phyloP scores from a whole-genome alignment of 1,284 basidiomycete genomes.

The Cutaneotrichosporon dermatis region DNA sequence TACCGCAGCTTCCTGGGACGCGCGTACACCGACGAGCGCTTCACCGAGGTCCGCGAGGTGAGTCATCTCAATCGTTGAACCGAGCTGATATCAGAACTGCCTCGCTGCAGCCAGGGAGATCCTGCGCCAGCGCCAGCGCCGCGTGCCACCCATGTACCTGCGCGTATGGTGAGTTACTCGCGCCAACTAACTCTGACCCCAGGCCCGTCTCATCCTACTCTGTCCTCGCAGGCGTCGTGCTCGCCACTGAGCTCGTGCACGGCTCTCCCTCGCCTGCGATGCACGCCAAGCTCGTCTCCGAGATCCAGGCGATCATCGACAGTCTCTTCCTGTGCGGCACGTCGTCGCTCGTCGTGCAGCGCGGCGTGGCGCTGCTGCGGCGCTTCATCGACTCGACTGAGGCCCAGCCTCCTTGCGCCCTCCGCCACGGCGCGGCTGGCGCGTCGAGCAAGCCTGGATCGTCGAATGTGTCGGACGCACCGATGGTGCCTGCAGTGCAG shows the following conservation, averaged over 20 bases:
- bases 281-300: constrained; percentile 15
- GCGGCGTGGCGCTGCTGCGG: constrained; percentile 16
- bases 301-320: constrained; percentile 19
- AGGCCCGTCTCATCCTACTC: constrained; percentile 28
- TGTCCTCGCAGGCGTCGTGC: constrained; percentile 27
- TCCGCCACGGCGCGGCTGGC: neutral
- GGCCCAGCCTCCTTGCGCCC: neutral
- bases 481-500: constrained; percentile 10
- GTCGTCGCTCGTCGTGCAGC: constrained; percentile 22
- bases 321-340: constrained; percentile 20
- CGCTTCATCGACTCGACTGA: constrained; percentile 18
- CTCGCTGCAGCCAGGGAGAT: constrained; percentile 28
- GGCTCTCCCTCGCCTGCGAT: constrained; percentile 18
- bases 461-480: constrained; percentile 1
- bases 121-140: constrained; percentile 20
- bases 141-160: constrained; percentile 31
- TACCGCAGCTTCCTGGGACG: constrained; percentile 26
- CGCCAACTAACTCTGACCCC: neutral
- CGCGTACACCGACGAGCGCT: constrained; percentile 29
- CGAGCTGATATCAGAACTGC: constrained; percentile 17
- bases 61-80: neutral
- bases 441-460: neutral
- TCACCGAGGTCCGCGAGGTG: constrained; percentile 23
- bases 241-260: constrained; percentile 29
- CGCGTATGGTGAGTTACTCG: constrained; percentile 29